Percentiles rank a stretch among this genome's conserved stretches.
These are phyloP conservation scores for Diaporthe citrichinensis DNA, from an alignment of 2,329 filamentous ascomycete genomes.

Conservation along the genomic window DNA sequence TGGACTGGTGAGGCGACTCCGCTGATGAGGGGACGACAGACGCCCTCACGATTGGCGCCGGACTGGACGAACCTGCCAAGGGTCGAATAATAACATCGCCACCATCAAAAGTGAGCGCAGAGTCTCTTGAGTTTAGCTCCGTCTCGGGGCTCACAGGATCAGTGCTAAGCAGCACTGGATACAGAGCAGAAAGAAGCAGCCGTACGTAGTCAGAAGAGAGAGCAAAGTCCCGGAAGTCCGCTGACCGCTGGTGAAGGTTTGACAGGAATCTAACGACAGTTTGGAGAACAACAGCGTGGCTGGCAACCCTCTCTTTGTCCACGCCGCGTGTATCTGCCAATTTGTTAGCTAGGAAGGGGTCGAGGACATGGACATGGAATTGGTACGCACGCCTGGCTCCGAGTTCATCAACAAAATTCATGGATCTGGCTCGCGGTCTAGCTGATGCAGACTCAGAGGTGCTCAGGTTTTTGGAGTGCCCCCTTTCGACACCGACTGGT, in stretches of 20 bases:
- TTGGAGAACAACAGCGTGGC: constrained; percentile 77
- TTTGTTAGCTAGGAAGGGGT: constrained; percentile 38
- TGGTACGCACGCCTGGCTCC: constrained; percentile 65
- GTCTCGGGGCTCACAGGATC: constrained; percentile 87
- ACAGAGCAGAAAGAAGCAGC: constrained; percentile 83
- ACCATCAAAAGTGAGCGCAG: constrained; percentile 86
- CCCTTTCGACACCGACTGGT: constrained; percentile 52
- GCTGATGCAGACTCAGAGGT: constrained; percentile 48
- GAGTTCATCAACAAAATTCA: constrained; percentile 75
- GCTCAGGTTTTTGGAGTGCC: constrained; percentile 44
- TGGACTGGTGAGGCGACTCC: constrained; percentile 56
- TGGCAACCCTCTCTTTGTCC: constrained; percentile 64
- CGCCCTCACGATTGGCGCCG: constrained; percentile 81
- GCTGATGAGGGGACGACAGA: constrained; percentile 69
- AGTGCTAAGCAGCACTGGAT: constrained; percentile 88
- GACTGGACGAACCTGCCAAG: constrained; percentile 71
- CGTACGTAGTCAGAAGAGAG: constrained; percentile 85
- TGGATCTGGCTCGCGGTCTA: constrained; percentile 69
- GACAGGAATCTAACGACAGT: constrained; percentile 84
- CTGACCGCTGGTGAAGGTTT: constrained; percentile 82
- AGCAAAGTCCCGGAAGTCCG: constrained; percentile 86
- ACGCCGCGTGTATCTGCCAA: constrained; percentile 56
- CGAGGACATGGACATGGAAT: background rate
- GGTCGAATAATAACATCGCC: constrained; percentile 87
- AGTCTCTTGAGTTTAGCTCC: constrained; percentile 88